Evolutionary conservation across 768 basidiomycete genomes (phyloP).

Genomic region (Obba rivulosa): DNA sequence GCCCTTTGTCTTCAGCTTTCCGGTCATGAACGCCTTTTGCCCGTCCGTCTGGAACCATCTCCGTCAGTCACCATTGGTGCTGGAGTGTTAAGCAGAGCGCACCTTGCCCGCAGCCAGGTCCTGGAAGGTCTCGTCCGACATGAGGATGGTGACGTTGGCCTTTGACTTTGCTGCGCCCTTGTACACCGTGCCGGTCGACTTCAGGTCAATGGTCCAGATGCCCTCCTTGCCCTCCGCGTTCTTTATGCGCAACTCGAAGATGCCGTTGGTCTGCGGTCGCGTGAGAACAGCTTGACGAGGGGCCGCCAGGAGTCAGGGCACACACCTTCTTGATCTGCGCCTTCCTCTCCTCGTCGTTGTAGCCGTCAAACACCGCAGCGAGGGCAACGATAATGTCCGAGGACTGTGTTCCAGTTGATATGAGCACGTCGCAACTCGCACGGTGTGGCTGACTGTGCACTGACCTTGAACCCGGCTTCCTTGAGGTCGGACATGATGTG

Average conservation of each 20-base stretch:
- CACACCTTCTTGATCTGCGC: constrained; percentile 71
- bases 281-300: neutral
- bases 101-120: constrained; percentile 74
- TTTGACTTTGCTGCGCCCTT: constrained; percentile 69
- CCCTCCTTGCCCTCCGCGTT: constrained; percentile 67
- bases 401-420: constrained; percentile 38
- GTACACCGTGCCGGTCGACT: constrained; percentile 74
- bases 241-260: constrained; percentile 81
- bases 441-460: neutral
- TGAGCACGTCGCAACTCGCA: neutral
- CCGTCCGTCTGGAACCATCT: constrained; percentile 61
- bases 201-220: constrained; percentile 90
- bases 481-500: constrained; percentile 63
- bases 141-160: constrained; percentile 76
- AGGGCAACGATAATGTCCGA: constrained; percentile 61
- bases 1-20: constrained; percentile 86
- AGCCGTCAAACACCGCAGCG: constrained; percentile 43
- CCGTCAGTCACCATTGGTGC: neutral
- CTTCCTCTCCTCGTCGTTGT: constrained; percentile 58
- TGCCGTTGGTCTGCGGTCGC: constrained; percentile 64
- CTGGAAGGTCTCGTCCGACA: constrained; percentile 71
- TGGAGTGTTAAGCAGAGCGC: constrained; percentile 7
- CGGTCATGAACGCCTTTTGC: constrained; percentile 95
- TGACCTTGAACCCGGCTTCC: constrained; percentile 69
- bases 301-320: neutral